Evolutionary conservation across 805 yeast genomes (phyloP).

Genomic region (Hanseniaspora hatyaiensis): DNA sequence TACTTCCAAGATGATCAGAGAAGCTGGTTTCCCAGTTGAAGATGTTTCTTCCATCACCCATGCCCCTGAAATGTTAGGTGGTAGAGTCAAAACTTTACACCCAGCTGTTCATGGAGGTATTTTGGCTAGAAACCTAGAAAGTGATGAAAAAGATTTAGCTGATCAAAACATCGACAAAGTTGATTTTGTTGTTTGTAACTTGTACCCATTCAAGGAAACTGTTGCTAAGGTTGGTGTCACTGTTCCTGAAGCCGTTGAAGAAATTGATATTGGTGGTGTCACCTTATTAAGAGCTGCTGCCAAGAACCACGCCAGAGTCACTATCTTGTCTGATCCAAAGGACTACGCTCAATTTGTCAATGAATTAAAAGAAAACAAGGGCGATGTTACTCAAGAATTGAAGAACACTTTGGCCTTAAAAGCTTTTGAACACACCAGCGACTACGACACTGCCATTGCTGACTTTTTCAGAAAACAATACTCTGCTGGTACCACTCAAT

Average conservation of each 20-base stretch:
- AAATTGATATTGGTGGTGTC: slow-evolving; percentile 96
- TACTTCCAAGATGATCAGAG: slow-evolving; percentile 85
- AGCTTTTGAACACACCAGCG: slow-evolving; percentile 98
- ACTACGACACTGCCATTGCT: slow-evolving; percentile 87
- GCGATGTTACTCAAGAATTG: slow-evolving; percentile 52
- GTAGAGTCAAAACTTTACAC: slow-evolving; percentile 94
- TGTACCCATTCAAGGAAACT: slow-evolving; percentile 96
- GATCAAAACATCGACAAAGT: slow-evolving; percentile 90
- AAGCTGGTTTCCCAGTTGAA: slow-evolving; percentile 95
- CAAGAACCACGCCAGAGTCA: slow-evolving; percentile 92
- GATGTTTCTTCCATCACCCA: slow-evolving; percentile 92
- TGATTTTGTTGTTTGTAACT: slow-evolving; percentile 92
- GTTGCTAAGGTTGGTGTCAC: slow-evolving; percentile 92
- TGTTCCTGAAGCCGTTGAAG: slow-evolving; percentile 94
- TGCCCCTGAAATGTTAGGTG: slow-evolving; percentile 98
- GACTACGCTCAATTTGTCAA: slow-evolving; percentile 81
- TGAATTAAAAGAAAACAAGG: slow-evolving; percentile 51
- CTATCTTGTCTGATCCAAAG: slow-evolving; percentile 85
- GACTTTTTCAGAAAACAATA: slow-evolving; percentile 97
- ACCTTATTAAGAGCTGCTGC: slow-evolving; percentile 97
- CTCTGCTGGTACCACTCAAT: slow-evolving; percentile 77
- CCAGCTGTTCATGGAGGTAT: slow-evolving; percentile 99
- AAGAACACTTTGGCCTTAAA: slow-evolving; percentile 82
- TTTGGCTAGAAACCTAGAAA: slow-evolving; percentile 81
- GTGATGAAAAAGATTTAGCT: slow-evolving; percentile 78